phyloP scores from a whole-genome alignment of 1,139 yeast species.

The Yamadazyma buinensis region DNA sequence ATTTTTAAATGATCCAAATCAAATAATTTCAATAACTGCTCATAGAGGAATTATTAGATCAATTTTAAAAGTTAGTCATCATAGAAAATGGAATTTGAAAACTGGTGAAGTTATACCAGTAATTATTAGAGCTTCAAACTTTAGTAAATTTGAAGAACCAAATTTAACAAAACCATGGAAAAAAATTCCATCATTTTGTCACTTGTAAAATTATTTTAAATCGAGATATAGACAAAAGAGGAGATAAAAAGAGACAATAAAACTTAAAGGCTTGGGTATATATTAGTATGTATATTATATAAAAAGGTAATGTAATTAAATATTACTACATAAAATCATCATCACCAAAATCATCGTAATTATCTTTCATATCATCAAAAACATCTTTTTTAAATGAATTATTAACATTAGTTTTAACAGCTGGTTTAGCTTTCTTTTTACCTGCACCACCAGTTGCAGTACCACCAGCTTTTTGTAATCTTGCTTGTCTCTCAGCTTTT shows the following conservation, averaged over 20 bases:
- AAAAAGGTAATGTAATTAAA: too few relatives aligned
- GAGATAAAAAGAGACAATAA: too few relatives aligned
- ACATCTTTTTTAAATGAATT: constrained; percentile 75
- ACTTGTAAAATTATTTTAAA: too few relatives aligned
- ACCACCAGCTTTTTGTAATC: constrained; percentile 77
- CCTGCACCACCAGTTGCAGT: constrained; percentile 93
- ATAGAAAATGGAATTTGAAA: constrained; percentile 18
- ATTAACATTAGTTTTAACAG: constrained; percentile 65
- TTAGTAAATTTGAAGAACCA: constrained; percentile 8
- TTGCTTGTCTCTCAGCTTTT: constrained; percentile 81
- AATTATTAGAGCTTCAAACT: constrained; percentile 13
- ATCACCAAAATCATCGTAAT: constrained; percentile 57
- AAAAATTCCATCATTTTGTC: constrained; percentile 7
- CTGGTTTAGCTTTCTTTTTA: constrained; percentile 84
- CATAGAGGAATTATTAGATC: constrained; percentile 34
- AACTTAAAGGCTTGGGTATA: too few relatives aligned
- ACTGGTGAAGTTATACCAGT: constrained; percentile 25
- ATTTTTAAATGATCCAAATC: constrained; percentile 22
- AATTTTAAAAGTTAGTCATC: constrained; percentile 25
- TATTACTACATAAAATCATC: constrained; percentile 87
- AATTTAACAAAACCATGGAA: constrained; percentile 15
- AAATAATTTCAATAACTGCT: constrained; percentile 29
- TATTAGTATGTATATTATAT: too few relatives aligned
- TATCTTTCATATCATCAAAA: constrained; percentile 52
- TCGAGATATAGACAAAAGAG: background rate